Evolutionary conservation across 164 flowering plant genomes (phyloP), one percentile per base, ranked within the genome.

Genomic region (Umbilicus rupestris): DNA sequence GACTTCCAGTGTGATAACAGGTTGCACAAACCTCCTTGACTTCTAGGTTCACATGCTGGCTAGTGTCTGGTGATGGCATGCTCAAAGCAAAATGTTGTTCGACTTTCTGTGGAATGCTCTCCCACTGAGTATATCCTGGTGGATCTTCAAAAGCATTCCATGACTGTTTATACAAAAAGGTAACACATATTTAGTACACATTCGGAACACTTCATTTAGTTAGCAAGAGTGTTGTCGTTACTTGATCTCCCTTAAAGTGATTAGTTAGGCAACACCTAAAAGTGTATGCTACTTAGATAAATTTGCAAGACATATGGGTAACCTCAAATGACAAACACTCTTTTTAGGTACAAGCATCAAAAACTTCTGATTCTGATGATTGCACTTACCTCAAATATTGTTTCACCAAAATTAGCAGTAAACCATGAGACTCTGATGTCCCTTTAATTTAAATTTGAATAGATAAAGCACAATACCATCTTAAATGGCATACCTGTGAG

Each of bases 121-220:
- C 78, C 67, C 60, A 55, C 33, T 55, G 60, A 28, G 60, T 26
- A 55, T 55, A 33, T 30, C 33, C 33, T 4, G 28, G 28, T 55
- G 82, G 69, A 71, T 78, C 82, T 66, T 76, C 85, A 78, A 92
- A 92, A 24, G 94, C 87, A 81, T 80, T 85, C 96, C 96, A 87
- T 50, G 77, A 50, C 93, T 89, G 83, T 65, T 66, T 37, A 70
- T 19, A 67, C 15, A 65, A 31, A 60, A 62, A 20, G 17, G 12
- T 31, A 44, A 15, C 49, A 17, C 44, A 39, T n/a, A 31, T 39
- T 14, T 14, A 33, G 19, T 35, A 37, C 7, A 9, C 15, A n/a
- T 12, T 55, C 22, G 7, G 2, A 55, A 55, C 3, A 41, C 44
- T 41, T 41, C 12, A 41, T 9, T 22, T 20, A 37, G 4, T 63